Evolutionary conservation across 2,329 filamentous ascomycete genomes (phyloP).

Genomic region (Cercospora sesami): DNA sequence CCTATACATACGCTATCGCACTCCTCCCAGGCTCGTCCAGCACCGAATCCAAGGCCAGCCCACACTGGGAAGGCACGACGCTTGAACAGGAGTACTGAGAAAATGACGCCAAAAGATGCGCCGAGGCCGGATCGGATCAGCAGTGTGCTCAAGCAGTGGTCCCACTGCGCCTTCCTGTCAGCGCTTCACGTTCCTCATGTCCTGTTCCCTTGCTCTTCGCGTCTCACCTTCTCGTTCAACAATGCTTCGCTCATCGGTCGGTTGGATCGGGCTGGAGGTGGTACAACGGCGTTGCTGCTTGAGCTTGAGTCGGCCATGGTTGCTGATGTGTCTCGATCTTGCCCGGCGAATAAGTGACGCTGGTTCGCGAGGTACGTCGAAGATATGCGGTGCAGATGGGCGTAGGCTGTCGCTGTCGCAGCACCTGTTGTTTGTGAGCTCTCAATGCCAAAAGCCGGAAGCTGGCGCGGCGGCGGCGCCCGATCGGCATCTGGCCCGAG

Average conservation of each 20-base stretch:
- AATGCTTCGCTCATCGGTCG: constrained; percentile 94
- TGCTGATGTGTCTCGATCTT: neutral
- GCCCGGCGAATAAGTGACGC: neutral
- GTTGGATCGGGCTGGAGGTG: constrained; percentile 64
- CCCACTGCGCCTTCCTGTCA: constrained; percentile 68
- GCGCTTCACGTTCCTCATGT: neutral
- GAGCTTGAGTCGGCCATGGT: constrained; percentile 58
- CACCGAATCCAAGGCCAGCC: constrained; percentile 90
- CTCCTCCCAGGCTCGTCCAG: constrained; percentile 95
- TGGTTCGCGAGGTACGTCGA: neutral
- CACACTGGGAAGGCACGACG: constrained; percentile 97
- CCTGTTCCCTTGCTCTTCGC: constrained; percentile 2
- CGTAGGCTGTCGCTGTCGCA: neutral
- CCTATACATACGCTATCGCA: constrained; percentile 69
- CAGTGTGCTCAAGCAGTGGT: constrained; percentile 95
- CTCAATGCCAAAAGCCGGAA: constrained; percentile 9
- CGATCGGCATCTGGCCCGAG: constrained; percentile 7
- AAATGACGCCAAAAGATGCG: constrained; percentile 95
- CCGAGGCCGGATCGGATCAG: constrained; percentile 95
- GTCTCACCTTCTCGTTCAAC: constrained; percentile 92
- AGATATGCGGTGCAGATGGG: neutral
- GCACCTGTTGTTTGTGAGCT: constrained; percentile 3
- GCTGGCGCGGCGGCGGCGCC: neutral
- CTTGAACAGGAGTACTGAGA: constrained; percentile 97
- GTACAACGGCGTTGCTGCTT: constrained; percentile 59